Percentiles rank a stretch among this genome's conserved stretches.
Conservation (phyloP, 495 filamentous ascomycete genomes). For the Sporormia fimetaria region DNA sequence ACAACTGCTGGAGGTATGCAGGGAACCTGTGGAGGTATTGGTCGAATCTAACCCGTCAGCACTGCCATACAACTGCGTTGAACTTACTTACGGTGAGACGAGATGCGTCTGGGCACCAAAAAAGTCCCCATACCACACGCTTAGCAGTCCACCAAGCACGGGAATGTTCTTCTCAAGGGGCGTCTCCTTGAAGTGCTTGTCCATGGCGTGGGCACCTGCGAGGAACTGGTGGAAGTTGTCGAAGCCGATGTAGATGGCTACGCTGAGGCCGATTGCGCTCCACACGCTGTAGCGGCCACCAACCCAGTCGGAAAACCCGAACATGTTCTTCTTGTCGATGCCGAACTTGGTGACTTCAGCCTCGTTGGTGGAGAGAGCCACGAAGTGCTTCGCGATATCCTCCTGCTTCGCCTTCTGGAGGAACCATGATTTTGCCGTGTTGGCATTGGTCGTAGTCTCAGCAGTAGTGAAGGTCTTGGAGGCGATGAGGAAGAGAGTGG, state of each 20-base stretch:
- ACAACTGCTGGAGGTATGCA: conserved; percentile 95
- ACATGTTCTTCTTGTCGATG: conserved; percentile 98
- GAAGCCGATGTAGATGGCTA: conserved; percentile 86
- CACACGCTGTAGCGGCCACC: conserved; percentile 96
- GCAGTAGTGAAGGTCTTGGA: conserved; percentile 99
- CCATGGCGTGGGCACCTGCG: conserved; percentile 91
- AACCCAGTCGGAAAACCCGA: conserved; percentile 96
- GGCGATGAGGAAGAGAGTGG: conserved; percentile 91
- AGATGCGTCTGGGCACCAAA: conserved; percentile 96
- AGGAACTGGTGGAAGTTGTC: conserved; percentile 97
- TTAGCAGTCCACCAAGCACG: conserved; percentile 78
- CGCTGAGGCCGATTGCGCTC: conserved; percentile 94
- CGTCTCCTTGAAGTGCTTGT: conserved; percentile 88
- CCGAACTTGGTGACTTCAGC: conserved; percentile 93
- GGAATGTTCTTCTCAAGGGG: conserved; percentile 94
- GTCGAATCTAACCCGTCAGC: conserved; percentile 54
- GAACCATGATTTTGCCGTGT: conserved; percentile 95
- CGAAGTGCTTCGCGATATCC: conserved; percentile 93
- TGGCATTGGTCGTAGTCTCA: conserved; percentile 93
- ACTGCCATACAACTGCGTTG: neutral
- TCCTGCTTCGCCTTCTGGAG: conserved; percentile 70
- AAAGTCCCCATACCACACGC: conserved; percentile 98
- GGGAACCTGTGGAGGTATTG: conserved; percentile 99
- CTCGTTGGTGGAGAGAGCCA: conserved; percentile 94
- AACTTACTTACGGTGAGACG: conserved; percentile 59